A percentile compares a stretch with the other conserved stretches of the same genome.
Conservation (phyloP, 129 eudicot genomes). For the Glebionis coronaria region DNA sequence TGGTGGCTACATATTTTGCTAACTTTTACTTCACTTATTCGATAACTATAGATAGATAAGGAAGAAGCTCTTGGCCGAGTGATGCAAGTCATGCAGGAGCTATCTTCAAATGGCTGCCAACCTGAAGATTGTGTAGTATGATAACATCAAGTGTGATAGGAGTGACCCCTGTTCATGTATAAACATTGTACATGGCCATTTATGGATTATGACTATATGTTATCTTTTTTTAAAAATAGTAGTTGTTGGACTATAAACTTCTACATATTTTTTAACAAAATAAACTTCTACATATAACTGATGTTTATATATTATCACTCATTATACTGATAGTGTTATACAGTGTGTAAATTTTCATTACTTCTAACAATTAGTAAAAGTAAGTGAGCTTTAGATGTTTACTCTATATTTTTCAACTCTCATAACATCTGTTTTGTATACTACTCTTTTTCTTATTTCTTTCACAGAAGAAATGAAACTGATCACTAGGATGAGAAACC, state of each 20-base stretch:
- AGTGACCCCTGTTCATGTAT: too few species aligned
- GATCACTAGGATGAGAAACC: slow-evolving; percentile 35
- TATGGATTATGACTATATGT: too few species aligned
- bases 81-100: slow-evolving; percentile 94
- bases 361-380: too few species aligned
- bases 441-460: slow-evolving; percentile 4
- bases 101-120: slow-evolving; percentile 75
- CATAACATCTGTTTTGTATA: not conserved
- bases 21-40: slow-evolving; percentile 4
- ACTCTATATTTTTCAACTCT: not conserved
- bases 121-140: slow-evolving; percentile 78
- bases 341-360: too few species aligned
- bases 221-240: too few species aligned
- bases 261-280: too few species aligned
- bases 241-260: too few species aligned
- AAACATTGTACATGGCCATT: too few species aligned
- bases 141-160: too few species aligned
- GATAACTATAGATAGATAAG: slow-evolving; percentile 68
- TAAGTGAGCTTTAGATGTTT: not conserved
- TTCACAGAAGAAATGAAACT: slow-evolving; percentile 49
- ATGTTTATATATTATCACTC: too few species aligned
- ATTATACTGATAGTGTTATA: too few species aligned
- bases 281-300: too few species aligned
- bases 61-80: slow-evolving; percentile 92
- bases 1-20: not conserved